These are phyloP conservation scores for Flaveria linearis DNA, from an alignment of 129 eudicot genomes.

Conservation along the genomic window DNA sequence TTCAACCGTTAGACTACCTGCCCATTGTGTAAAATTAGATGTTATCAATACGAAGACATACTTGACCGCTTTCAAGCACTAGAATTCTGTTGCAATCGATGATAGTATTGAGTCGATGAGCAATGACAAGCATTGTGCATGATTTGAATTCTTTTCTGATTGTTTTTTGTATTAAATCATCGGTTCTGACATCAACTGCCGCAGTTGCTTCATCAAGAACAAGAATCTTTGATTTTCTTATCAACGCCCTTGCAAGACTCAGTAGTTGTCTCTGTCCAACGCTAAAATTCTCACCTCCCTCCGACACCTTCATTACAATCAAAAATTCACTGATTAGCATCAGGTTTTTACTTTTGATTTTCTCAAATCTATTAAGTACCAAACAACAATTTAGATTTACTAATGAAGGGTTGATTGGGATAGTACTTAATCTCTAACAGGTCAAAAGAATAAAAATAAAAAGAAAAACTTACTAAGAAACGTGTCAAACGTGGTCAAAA, in stretches of 20 bases:
- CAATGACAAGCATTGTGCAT: constrained; percentile 98
- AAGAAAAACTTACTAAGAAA: too few relatives aligned
- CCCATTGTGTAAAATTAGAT: not conserved
- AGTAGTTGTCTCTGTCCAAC: constrained; percentile 93
- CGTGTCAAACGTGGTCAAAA: not conserved
- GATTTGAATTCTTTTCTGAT: constrained; percentile 86
- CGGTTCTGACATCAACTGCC: constrained; percentile 98
- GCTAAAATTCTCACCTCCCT: constrained; percentile 94
- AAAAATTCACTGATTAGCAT: constrained; percentile 6
- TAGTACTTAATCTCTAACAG: not conserved
- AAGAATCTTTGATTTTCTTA: constrained; percentile 88
- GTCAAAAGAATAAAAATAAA: not conserved
- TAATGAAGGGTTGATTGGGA: not conserved
- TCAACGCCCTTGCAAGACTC: constrained; percentile 89
- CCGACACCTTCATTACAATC: constrained; percentile 60
- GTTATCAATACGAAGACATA: constrained; percentile 31
- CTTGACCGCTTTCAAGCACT: constrained; percentile 86
- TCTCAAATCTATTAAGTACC: not conserved
- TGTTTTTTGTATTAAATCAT: constrained; percentile 89
- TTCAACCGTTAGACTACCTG: not conserved
- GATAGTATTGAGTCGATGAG: constrained; percentile 93
- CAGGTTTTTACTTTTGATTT: not conserved
- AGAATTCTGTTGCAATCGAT: constrained; percentile 82
- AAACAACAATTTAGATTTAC: not conserved
- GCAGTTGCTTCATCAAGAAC: constrained; percentile 99